Evolutionary conservation across 345 rosid species (phyloP).

Genomic region (Syzygium oleosum): DNA sequence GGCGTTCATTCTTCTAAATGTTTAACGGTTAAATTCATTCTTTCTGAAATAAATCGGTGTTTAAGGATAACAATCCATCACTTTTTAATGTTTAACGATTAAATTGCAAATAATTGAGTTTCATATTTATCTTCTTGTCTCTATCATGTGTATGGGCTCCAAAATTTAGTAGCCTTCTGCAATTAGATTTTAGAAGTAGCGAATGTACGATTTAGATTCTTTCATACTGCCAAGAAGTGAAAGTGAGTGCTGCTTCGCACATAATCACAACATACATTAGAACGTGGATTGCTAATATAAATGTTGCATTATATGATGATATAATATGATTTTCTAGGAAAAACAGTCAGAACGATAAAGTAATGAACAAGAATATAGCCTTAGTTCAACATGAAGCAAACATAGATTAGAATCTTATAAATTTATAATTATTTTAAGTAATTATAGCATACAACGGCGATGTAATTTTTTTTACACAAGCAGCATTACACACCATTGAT

Average conservation of each 20-base stretch:
- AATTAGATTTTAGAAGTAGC: background rate
- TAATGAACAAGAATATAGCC: background rate
- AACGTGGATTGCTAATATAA: no score
- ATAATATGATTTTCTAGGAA: background rate
- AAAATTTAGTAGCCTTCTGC: background rate
- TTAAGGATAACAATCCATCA: background rate
- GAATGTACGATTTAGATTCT: background rate
- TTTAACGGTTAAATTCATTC: no score
- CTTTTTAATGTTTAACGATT: background rate
- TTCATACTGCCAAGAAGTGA: background rate
- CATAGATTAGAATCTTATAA: background rate
- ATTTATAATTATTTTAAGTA: background rate
- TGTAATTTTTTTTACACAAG: background rate
- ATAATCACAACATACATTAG: no score
- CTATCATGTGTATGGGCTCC: background rate
- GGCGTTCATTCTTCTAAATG: background rate
- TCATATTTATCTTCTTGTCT: background rate
- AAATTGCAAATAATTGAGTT: background rate
- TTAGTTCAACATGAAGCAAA: background rate
- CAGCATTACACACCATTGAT: background rate
- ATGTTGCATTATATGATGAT: no score
- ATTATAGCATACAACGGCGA: background rate
- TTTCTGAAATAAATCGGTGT: background rate
- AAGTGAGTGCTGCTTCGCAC: no score
- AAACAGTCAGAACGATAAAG: background rate